Base-by-base conservation (phyloP, 2,329 filamentous ascomycete genomes). In the Colletotrichum tamarilloi region DNA sequence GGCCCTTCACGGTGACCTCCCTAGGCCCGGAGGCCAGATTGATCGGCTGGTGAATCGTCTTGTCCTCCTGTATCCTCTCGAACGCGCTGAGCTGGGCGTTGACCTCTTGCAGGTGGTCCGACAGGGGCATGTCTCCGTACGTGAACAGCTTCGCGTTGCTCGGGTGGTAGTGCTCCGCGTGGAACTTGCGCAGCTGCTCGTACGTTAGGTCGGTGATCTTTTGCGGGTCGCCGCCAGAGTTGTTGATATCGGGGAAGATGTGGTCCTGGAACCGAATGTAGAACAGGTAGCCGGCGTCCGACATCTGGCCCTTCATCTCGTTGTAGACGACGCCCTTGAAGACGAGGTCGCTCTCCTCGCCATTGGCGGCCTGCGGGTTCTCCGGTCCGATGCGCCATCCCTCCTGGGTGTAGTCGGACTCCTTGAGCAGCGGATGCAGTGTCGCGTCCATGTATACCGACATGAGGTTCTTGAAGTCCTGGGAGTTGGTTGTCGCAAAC, bases 291-390 rank as follows among this genome's bases (percentile, higher is more conserved):
- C 95, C 95, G 7, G 96, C 95, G 82, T 99, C 97, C 2, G 97
- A 98, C 92, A 98, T 97, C 80, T 98, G 95, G 0, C 97, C 97
- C 85, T 99, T 99, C 97, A 99, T 99, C 85, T 99, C 97, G 79
- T 99, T 99, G 85, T 98, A 98, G 1, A 98, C 96, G 1, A 98
- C 97, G 30, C 96, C 96, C 85, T 98, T 98, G 88, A 98, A 98
- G 0, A 98, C 94, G 53, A 97, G 85, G 75, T 91, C 91, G 81
- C 91, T 90, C 79, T 91, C 89, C 68, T 91, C 88, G 74, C 75
- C 85, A 78, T 77, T 83, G 76, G 69, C 85, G 1, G 92, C 89
- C 63, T 90, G 86, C 1, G 92, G 94, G 80, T 98, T 97, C 83
- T 98, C 95, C 0, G 97, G 97, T 0, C 97, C 97, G 75, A 99